Conservation (phyloP, 2,329 filamentous ascomycete genomes). For the Sarocladium oryzae region DNA sequence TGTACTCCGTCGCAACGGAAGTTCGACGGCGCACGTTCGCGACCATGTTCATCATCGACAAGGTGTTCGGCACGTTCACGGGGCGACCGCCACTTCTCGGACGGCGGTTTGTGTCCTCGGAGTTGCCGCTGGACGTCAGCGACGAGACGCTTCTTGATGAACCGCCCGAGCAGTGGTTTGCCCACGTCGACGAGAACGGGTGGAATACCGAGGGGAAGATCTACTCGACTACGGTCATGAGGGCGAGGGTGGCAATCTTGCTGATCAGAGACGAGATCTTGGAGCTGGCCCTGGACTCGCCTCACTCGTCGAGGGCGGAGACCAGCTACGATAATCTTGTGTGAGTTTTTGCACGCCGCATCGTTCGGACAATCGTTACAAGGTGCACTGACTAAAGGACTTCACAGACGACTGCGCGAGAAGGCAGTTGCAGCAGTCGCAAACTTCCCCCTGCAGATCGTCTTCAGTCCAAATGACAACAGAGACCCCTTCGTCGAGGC, state of each 20-base stretch:
- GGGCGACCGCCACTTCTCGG: slow-evolving; percentile 33
- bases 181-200: slow-evolving; percentile 25
- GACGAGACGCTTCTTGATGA: slow-evolving; percentile 29
- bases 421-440: slow-evolving; percentile 37
- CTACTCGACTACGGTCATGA: slow-evolving; percentile 23
- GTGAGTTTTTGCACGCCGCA: no score
- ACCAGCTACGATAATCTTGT: slow-evolving; percentile 7
- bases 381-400: no score
- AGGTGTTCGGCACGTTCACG: slow-evolving; percentile 33
- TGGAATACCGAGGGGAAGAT: slow-evolving; percentile 29
- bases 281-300: slow-evolving; percentile 23
- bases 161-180: slow-evolving; percentile 14
- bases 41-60: slow-evolving; percentile 27
- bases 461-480: slow-evolving; percentile 44
- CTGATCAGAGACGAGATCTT: slow-evolving; percentile 21
- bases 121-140: slow-evolving; percentile 31
- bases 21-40: slow-evolving; percentile 21
- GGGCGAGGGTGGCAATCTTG: slow-evolving; percentile 18
- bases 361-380: no score
- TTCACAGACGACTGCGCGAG: slow-evolving; percentile 40
- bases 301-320: slow-evolving; percentile 23
- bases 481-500: slow-evolving; percentile 36
- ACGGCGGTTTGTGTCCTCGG: slow-evolving; percentile 29
- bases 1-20: slow-evolving; percentile 10
- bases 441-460: slow-evolving; percentile 39